Evolutionary conservation across 2,329 filamentous ascomycete species (phyloP).

Genomic region (Curvularia lunata): DNA sequence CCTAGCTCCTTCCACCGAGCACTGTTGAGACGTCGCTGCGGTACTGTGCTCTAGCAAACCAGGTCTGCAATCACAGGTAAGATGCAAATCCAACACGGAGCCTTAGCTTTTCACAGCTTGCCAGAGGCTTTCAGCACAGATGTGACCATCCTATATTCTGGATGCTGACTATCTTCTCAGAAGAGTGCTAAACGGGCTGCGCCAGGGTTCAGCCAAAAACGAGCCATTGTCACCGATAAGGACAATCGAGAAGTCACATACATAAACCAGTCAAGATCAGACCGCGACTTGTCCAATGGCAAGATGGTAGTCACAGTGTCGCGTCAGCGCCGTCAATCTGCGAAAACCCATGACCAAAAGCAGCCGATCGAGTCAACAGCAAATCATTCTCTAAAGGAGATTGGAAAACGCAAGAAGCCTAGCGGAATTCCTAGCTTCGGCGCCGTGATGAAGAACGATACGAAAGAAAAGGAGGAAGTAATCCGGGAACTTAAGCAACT

Average conservation of each 20-base stretch:
- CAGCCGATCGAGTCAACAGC: too few species aligned
- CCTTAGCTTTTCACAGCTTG: neutral
- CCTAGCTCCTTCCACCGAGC: neutral
- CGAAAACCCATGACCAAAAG: too few species aligned
- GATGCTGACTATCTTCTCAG: neutral
- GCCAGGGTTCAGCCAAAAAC: neutral
- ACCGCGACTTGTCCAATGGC: neutral
- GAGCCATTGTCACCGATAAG: neutral
- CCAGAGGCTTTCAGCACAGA: neutral
- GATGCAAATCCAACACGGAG: neutral
- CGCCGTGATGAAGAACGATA: constrained; percentile 37
- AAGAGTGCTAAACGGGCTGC: neutral
- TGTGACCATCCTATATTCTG: fast-evolving
- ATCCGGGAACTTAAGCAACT: constrained; percentile 34
- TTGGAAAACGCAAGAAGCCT: constrained; percentile 24
- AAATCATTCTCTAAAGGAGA: constrained; percentile 10
- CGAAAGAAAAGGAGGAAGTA: constrained; percentile 31
- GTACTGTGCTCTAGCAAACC: neutral
- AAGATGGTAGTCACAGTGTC: neutral
- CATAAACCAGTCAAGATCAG: neutral
- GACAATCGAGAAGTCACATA: neutral
- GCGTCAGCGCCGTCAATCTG: neutral
- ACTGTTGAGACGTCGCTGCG: too few species aligned
- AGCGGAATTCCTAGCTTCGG: constrained; percentile 18
- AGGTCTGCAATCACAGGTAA: neutral